Evolutionary conservation across 2,329 filamentous ascomycete species (phyloP).

Genomic region (Dissoconium aciculare): DNA sequence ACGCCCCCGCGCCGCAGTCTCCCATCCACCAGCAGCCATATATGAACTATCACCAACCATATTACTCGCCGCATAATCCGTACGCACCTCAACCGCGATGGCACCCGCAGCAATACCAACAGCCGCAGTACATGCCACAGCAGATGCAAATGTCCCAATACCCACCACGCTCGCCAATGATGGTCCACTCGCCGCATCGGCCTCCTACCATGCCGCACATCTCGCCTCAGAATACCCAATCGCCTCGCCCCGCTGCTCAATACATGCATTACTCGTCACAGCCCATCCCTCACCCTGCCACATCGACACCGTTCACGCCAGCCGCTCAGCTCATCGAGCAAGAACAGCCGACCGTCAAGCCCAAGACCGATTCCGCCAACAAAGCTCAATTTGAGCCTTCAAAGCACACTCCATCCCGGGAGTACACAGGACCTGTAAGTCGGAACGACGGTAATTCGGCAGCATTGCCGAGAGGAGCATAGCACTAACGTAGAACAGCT

Average conservation of each 20-base stretch:
- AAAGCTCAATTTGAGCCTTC: no score
- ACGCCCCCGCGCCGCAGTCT: slow-evolving; percentile 25
- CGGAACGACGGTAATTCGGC: no score
- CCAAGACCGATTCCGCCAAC: no score
- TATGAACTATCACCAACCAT: slow-evolving; percentile 8
- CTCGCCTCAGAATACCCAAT: no score
- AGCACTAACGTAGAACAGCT: no score
- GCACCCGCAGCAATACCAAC: slow-evolving; percentile 26
- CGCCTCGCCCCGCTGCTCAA: slow-evolving; percentile 21
- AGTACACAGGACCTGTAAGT: no score
- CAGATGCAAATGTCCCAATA: slow-evolving; percentile 22
- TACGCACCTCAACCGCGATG: slow-evolving; percentile 9
- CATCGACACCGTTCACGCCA: no score
- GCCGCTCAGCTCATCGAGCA: no score
- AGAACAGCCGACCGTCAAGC: no score
- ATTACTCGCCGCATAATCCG: slow-evolving; percentile 11
- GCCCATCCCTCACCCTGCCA: no score
- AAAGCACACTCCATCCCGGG: slow-evolving; percentile 4
- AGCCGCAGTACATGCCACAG: slow-evolving; percentile 19
- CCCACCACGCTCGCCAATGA: slow-evolving; percentile 28
- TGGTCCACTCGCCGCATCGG: slow-evolving; percentile 34
- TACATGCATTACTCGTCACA: slow-evolving; percentile 8
- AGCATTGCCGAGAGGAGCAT: no score
- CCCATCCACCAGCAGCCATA: slow-evolving; percentile 16
- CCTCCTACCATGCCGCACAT: slow-evolving; percentile 32